Evolutionary conservation across 345 rosid species (phyloP).

Genomic region (Angophora floribunda): DNA sequence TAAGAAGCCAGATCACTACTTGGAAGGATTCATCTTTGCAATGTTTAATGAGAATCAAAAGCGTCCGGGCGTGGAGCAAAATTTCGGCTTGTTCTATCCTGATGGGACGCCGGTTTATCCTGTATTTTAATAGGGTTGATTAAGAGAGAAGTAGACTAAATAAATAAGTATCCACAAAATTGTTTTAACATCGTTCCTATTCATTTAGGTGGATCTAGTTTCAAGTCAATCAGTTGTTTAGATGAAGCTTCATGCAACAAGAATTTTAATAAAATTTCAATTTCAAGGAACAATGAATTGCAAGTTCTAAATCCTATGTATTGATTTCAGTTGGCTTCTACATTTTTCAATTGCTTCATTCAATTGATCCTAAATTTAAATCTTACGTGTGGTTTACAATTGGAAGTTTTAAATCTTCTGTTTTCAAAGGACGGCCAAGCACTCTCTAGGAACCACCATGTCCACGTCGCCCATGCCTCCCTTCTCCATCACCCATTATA

Average conservation of each 20-base stretch:
- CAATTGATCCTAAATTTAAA: neutral
- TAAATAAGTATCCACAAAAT: neutral
- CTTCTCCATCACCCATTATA: neutral
- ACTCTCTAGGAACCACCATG: neutral
- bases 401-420: neutral
- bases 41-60: constrained; percentile 22
- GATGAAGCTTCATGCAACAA: neutral
- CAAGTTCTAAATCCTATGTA: neutral
- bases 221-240: neutral
- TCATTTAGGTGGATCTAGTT: neutral
- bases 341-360: neutral
- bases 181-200: neutral
- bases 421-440: neutral
- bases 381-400: neutral
- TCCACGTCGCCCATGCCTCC: neutral
- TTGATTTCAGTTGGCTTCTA: neutral
- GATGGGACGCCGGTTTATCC: constrained; percentile 9
- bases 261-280: neutral
- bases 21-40: constrained; percentile 12
- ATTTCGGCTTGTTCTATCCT: constrained; percentile 18
- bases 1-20: neutral
- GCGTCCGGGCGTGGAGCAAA: neutral
- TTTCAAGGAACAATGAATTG: neutral
- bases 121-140: neutral
- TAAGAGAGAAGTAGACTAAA: neutral